phyloP scores from a whole-genome alignment of 73 alveolate genomes.

The Loxodes magnus region DNA sequence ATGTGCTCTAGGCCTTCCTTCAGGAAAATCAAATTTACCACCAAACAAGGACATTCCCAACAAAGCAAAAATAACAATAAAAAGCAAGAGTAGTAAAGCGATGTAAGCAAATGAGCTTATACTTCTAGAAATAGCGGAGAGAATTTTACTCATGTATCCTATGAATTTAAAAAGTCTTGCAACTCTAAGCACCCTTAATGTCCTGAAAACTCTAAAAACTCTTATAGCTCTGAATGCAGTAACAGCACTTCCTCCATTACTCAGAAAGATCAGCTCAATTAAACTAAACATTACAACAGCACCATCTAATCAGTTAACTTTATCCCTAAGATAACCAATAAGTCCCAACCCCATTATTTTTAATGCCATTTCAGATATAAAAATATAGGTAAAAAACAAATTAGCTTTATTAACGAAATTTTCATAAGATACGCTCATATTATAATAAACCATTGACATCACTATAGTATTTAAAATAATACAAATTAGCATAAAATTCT shows the following conservation, averaged over 20 bases:
- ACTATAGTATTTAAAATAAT: conserved; percentile 51
- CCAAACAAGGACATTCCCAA: conserved; percentile 12
- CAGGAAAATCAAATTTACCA: conserved; percentile 25
- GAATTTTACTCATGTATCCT: conserved; percentile 46
- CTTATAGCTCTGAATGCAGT: conserved; percentile 45
- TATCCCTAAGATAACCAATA: conserved; percentile 30
- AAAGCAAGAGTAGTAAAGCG: conserved; percentile 40
- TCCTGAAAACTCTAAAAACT: conserved; percentile 51
- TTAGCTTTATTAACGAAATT: conserved; percentile 9
- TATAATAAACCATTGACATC: conserved; percentile 45
- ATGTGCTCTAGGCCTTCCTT: conserved; percentile 17
- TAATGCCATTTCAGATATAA: conserved; percentile 63
- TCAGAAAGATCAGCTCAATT: conserved; percentile 27
- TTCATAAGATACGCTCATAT: not conserved
- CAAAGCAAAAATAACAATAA: conserved; percentile 3
- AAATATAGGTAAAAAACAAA: conserved; percentile 50
- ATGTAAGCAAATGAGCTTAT: conserved; percentile 35
- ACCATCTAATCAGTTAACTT: conserved; percentile 34
- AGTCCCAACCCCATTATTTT: conserved; percentile 64
- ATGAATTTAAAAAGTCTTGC: conserved; percentile 29
- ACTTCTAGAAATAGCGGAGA: conserved; percentile 42
- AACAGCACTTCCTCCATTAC: conserved; percentile 15
- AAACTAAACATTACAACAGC: no score
- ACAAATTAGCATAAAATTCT: not conserved
- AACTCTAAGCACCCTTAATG: conserved; percentile 19